A percentile compares a stretch with the other conserved stretches of the same genome.
Evolutionary conservation across 1,139 yeast genomes (phyloP).

Genomic region (Geotrichum bryndzae): DNA sequence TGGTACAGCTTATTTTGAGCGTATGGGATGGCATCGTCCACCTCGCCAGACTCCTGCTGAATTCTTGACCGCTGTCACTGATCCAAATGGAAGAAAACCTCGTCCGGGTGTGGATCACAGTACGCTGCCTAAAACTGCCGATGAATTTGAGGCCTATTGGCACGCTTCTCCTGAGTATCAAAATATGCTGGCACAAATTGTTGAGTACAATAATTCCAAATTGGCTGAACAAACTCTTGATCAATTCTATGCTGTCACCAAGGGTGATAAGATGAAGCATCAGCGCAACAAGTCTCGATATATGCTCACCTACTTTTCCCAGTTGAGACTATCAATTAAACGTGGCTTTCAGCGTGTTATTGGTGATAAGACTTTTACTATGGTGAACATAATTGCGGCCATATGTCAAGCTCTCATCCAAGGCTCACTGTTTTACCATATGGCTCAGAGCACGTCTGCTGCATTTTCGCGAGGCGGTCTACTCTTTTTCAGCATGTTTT

Average conservation of each 20-base stretch:
- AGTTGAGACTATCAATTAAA: slow-evolving; percentile 33
- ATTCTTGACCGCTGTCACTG: slow-evolving; percentile 57
- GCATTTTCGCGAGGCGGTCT: slow-evolving; percentile 49
- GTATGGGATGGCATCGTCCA: slow-evolving; percentile 56
- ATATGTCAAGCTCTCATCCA: slow-evolving; percentile 47
- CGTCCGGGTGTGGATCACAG: slow-evolving; percentile 41
- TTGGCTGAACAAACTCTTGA: slow-evolving; percentile 35
- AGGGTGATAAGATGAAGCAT: slow-evolving; percentile 31
- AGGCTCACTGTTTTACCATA: slow-evolving; percentile 51
- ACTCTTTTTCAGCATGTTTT: slow-evolving; percentile 40
- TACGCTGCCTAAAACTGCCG: slow-evolving; percentile 47
- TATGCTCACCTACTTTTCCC: slow-evolving; percentile 35
- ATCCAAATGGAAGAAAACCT: slow-evolving; percentile 43
- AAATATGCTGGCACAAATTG: slow-evolving; percentile 37
- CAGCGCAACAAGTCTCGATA: slow-evolving; percentile 33
- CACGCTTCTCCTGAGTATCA: slow-evolving; percentile 44
- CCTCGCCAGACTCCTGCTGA: slow-evolving; percentile 54
- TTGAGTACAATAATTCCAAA: slow-evolving; percentile 37
- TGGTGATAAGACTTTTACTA: slow-evolving; percentile 49
- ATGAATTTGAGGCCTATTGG: slow-evolving; percentile 53
- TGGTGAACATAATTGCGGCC: slow-evolving; percentile 45
- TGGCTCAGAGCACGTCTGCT: slow-evolving; percentile 43
- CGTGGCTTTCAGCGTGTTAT: slow-evolving; percentile 51
- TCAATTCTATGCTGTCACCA: slow-evolving; percentile 13
- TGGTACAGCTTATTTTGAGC: slow-evolving; percentile 48